A percentile compares a stretch with the other conserved stretches of the same genome.
phyloP scores from a whole-genome alignment of 164 flowering plant species.

The Magnolia officinalis region DNA sequence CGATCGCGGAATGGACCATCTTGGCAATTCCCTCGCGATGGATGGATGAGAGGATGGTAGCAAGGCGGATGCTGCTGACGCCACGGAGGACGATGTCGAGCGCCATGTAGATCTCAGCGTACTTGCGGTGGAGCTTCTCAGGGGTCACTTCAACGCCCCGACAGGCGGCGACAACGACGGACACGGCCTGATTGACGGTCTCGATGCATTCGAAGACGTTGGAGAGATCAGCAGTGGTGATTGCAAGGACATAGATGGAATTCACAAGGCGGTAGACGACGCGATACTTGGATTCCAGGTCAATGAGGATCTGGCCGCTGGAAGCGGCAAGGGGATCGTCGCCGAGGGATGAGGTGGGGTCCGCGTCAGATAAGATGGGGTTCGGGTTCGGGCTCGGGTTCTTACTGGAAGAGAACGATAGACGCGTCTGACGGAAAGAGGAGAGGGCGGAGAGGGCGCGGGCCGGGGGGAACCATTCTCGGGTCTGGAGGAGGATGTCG shows the following conservation, averaged over 20 bases:
- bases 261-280: slow-evolving; percentile 92
- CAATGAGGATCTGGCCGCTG: slow-evolving; percentile 86
- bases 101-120: slow-evolving; percentile 92
- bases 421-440: slow-evolving; percentile 78
- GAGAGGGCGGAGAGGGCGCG: slow-evolving; percentile 87
- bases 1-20: slow-evolving; percentile 84
- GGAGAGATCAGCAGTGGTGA: slow-evolving; percentile 63
- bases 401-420: slow-evolving; percentile 46
- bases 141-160: slow-evolving; percentile 97
- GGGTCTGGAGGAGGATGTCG: slow-evolving; percentile 88
- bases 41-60: slow-evolving; percentile 76
- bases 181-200: slow-evolving; percentile 87
- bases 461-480: slow-evolving; percentile 98
- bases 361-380: background rate
- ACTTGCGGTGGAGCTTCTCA: slow-evolving; percentile 76
- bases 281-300: slow-evolving; percentile 80
- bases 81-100: slow-evolving; percentile 82
- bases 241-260: slow-evolving; percentile 75
- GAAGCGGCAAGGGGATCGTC: slow-evolving; percentile 95
- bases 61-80: slow-evolving; percentile 73
- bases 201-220: slow-evolving; percentile 91
- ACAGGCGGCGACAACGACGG: slow-evolving; percentile 85
- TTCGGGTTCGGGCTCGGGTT: background rate
- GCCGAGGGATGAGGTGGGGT: slow-evolving; percentile 42
- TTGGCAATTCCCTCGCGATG: slow-evolving; percentile 90